These are phyloP conservation scores for Suillus subalutaceus DNA, from an alignment of 768 basidiomycete species.

Conservation along the genomic window DNA sequence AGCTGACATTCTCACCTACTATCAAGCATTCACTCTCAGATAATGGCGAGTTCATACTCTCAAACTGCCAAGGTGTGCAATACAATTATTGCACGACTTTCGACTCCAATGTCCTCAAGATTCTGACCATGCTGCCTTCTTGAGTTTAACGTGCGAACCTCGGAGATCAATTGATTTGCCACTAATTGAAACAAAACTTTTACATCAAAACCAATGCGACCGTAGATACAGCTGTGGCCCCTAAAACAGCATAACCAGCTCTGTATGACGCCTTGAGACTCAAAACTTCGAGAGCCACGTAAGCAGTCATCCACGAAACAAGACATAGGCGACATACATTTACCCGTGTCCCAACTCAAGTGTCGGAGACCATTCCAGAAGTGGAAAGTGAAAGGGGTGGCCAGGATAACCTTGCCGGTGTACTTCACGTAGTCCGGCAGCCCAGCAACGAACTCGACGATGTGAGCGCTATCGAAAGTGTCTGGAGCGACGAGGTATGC, in stretches of 20 bases:
- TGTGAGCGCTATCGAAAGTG: constrained; percentile 76
- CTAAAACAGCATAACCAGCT: constrained; percentile 85
- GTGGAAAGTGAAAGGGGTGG: constrained; percentile 90
- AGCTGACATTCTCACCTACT: not conserved
- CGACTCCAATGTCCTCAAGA: not conserved
- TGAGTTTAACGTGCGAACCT: not conserved
- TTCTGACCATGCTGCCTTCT: not conserved
- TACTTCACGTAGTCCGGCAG: constrained; percentile 81
- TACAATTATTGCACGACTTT: not conserved
- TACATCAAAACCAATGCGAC: constrained; percentile 64
- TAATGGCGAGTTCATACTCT: not conserved
- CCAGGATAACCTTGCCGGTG: constrained; percentile 75
- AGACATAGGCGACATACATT: constrained; percentile 62
- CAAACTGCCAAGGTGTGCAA: not conserved
- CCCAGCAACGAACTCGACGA: constrained; percentile 70
- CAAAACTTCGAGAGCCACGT: constrained; percentile 54
- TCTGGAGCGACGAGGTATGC: constrained; percentile 84
- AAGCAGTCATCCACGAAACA: not conserved
- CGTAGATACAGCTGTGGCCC: constrained; percentile 74
- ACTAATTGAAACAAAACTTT: constrained; percentile 6
- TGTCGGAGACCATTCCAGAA: constrained; percentile 89
- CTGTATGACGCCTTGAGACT: constrained; percentile 78
- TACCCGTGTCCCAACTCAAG: constrained; percentile 85
- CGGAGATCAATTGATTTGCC: not conserved
- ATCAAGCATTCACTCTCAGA: not conserved